phyloP scores from a whole-genome alignment of 2,329 filamentous ascomycete genomes.

The Fusarium temperatum region DNA sequence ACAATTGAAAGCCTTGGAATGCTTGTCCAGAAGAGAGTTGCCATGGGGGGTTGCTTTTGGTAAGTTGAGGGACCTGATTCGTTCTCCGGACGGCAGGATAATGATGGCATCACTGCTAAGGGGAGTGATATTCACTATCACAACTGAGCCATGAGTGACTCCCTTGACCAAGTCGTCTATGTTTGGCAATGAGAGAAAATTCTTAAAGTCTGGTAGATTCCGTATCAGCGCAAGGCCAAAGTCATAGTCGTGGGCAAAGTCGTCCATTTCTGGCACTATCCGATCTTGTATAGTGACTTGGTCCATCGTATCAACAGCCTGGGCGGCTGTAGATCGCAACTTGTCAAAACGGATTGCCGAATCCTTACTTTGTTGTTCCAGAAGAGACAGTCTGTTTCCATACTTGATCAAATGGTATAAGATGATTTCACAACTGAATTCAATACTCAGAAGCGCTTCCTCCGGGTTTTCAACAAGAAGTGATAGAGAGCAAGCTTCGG shows the following conservation, averaged over 20 bases:
- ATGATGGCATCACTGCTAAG: not conserved
- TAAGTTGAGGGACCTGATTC: not conserved
- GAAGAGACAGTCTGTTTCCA: not conserved
- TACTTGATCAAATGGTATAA: not conserved
- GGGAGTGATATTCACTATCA: not conserved
- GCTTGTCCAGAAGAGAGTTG: not conserved
- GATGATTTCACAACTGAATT: not conserved
- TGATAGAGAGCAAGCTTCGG: not conserved
- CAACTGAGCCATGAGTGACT: not conserved
- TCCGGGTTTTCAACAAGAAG: not conserved
- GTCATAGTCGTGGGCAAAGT: not conserved
- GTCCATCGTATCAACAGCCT: not conserved
- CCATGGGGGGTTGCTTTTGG: not conserved
- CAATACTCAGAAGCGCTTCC: not conserved
- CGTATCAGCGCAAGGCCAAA: not conserved
- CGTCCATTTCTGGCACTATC: not conserved
- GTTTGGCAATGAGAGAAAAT: not conserved
- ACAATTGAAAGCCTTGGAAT: not conserved
- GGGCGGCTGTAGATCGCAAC: not conserved
- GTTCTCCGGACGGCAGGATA: not conserved
- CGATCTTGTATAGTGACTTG: not conserved
- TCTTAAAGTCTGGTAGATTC: not conserved
- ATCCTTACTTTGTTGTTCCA: not conserved
- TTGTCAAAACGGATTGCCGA: not conserved
- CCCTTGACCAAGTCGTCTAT: not conserved